Percentiles rank a stretch among this genome's conserved stretches.
These are phyloP conservation scores for Pseudoscleropodium purum DNA, from an alignment of 225 moss, liverwort and hornwort species.

Conservation along the genomic window DNA sequence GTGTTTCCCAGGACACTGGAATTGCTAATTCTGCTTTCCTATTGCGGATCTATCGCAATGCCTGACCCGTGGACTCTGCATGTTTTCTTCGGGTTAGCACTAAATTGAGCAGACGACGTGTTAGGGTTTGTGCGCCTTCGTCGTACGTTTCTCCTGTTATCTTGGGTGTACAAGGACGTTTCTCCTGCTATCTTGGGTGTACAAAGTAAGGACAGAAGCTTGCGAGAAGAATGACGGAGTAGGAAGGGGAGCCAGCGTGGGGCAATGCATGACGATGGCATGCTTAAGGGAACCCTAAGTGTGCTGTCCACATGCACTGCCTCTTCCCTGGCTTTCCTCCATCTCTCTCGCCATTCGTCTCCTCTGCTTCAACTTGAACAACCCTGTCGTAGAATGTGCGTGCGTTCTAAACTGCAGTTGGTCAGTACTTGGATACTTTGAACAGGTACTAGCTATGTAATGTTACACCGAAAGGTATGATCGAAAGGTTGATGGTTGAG, in stretches of 20 bases:
- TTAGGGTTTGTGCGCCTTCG: background rate
- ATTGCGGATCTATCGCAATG: background rate
- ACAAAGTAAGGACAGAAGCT: background rate
- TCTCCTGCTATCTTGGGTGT: too few relatives aligned
- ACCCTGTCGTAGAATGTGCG: background rate
- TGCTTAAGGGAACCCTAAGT: conserved; percentile 27
- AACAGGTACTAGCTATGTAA: background rate
- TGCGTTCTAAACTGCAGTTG: background rate
- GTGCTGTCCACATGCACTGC: conserved; percentile 81
- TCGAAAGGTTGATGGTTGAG: background rate
- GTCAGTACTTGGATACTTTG: background rate
- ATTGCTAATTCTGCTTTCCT: background rate
- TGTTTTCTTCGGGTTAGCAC: background rate
- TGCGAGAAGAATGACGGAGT: background rate
- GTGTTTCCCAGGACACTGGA: background rate
- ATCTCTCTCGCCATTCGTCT: background rate
- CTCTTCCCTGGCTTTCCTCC: conserved; percentile 79
- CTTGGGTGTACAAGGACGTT: background rate
- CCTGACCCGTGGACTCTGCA: background rate
- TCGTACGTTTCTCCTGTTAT: background rate
- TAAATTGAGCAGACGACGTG: background rate
- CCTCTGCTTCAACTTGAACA: background rate
- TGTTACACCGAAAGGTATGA: background rate
- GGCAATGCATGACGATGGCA: conserved; percentile 68
- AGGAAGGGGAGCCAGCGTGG: conserved; percentile 39